Base-by-base conservation (phyloP, 1,284 basidiomycete species). In the Inonotus hispidus region DNA sequence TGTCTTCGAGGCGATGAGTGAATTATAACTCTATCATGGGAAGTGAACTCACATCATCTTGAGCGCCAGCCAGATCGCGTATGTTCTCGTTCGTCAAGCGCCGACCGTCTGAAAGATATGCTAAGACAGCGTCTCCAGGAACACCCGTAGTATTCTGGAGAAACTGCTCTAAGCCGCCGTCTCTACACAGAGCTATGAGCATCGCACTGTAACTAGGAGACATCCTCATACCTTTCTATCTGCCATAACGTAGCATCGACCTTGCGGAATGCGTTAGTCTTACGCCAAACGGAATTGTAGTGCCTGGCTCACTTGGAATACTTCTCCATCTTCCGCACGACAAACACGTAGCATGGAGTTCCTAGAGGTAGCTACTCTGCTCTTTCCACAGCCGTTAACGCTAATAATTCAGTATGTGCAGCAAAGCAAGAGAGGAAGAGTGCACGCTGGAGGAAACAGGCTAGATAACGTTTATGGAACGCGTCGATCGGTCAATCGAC, bases 91-190 rank as follows among this genome's bases (percentile, higher is more conserved):
- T 84, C 37, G 80, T 82, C 41, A 92, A 72, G 55, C 89, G 79
- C 38, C 82, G 78, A 3, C 89, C 90, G 69, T 92, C 88, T 3
- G 90, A 82, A 32, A 91, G 78, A 71, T 89, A 92, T 4, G 87
- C 87, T 53, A 92, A 74, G n/a, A 87, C 77, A 23, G 82, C 81
- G 55, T 85, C 83, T 63, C 82, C 79, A 46, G 84, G 82, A 2
- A 89, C 75, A 13, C 83, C 84, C 57, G 82, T 85, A 68, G 89
- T 83, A 68, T 87, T 80, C 53, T 84, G 79, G 2, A 92, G 69
- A 64, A 90, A 89, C 13, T 72, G 64, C 64, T 90, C 87, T 37
- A 91, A 74, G 68, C 76, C 84, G 55, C 82, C 84, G 43, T 73
- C 75, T 65, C 88, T 90, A 62, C 8, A 60, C 41, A 19, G 39